These are phyloP conservation scores for Bocquillonia castaneifolia DNA, from an alignment of 441 rosid species.

Conservation along the genomic window DNA sequence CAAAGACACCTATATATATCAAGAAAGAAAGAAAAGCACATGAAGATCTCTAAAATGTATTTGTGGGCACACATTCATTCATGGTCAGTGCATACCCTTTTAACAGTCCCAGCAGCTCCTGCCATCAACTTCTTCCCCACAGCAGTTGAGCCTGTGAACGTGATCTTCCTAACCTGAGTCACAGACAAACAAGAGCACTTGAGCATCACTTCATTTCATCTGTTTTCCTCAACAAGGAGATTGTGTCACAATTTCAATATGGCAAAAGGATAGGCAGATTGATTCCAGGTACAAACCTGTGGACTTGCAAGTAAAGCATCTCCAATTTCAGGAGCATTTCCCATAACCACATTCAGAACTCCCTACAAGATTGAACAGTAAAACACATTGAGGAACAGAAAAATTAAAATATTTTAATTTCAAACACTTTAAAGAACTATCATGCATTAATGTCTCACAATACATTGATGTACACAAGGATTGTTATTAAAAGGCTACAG, in stretches of 20 bases:
- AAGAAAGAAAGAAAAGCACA: conserved; percentile 23
- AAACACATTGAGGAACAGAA: conserved; percentile 20
- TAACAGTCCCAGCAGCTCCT: conserved; percentile 87
- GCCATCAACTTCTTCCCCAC: conserved; percentile 99
- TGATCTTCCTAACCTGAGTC: conserved; percentile 84
- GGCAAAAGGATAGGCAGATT: conserved; percentile 2
- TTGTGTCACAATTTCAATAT: conserved; percentile 18
- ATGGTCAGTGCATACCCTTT: conserved; percentile 52
- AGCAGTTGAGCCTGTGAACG: conserved; percentile 95
- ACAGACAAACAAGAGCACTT: conserved; percentile 21
- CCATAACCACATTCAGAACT: conserved; percentile 82
- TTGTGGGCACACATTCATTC: background rate
- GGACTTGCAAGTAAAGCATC: conserved; percentile 74
- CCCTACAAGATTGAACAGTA: conserved; percentile 49
- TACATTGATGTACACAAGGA: background rate
- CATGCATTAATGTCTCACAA: background rate
- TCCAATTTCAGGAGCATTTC: conserved; percentile 90
- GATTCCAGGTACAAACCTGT: conserved; percentile 44
- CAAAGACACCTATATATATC: conserved; percentile 59
- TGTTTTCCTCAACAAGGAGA: conserved; percentile 3
- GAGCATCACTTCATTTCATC: conserved; percentile 13
- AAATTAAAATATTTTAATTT: conserved; percentile 4
- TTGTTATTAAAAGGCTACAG: background rate
- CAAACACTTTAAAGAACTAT: background rate
- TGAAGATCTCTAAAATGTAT: conserved; percentile 8